phyloP scores from a whole-genome alignment of 108 stramenopile species.

The Bacterosira constricta region DNA sequence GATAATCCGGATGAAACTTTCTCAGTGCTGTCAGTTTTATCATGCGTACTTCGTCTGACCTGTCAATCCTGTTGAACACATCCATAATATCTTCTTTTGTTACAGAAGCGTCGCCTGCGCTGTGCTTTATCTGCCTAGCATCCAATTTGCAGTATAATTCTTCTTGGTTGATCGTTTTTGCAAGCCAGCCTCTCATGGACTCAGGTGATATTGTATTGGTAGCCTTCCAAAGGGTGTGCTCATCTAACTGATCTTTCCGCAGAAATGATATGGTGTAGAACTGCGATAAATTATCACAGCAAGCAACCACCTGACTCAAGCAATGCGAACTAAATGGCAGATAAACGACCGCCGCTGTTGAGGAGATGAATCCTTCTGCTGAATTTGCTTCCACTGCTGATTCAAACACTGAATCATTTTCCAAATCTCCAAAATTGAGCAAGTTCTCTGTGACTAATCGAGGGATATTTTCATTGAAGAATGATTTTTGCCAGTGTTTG shows the following conservation, averaged over 20 bases:
- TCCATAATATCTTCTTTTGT: conserved; percentile 56
- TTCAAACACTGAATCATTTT: conserved; percentile 29
- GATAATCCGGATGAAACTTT: conserved; percentile 34
- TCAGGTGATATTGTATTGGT: conserved; percentile 68
- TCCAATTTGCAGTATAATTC: conserved; percentile 80
- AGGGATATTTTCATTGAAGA: conserved; percentile 71
- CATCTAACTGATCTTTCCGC: conserved; percentile 55
- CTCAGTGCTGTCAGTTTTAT: conserved; percentile 44
- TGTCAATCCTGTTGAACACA: conserved; percentile 55
- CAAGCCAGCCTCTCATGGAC: conserved; percentile 69
- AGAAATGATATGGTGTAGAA: conserved; percentile 76
- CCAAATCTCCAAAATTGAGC: conserved; percentile 53
- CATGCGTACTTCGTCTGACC: conserved; percentile 67
- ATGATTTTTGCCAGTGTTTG: conserved; percentile 63
- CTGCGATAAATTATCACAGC: conserved; percentile 44
- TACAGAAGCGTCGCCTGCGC: conserved; percentile 55
- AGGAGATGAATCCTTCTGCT: conserved; percentile 15
- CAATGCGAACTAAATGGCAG: conserved; percentile 82
- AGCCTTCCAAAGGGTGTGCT: conserved; percentile 76
- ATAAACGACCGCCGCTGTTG: conserved; percentile 61
- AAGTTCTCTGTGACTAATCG: conserved; percentile 53
- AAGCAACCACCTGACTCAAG: conserved; percentile 61
- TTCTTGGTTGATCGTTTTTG: conserved; percentile 73
- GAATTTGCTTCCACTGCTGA: neutral
- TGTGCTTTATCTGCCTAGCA: conserved; percentile 54